phyloP scores from a whole-genome alignment of 345 rosid species.

The Gossypium stocksii region DNA sequence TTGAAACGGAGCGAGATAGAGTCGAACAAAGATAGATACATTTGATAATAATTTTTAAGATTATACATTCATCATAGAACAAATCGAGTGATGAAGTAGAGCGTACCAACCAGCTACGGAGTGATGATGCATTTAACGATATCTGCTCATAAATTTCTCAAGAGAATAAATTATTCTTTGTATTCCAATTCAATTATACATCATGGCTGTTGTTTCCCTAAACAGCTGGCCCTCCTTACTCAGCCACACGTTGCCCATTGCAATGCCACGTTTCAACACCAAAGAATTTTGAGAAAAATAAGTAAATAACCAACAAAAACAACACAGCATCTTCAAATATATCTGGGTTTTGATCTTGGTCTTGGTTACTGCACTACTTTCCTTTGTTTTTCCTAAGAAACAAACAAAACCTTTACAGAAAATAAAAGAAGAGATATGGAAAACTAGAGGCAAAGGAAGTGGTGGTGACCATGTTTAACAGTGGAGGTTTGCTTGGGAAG shows the following conservation, averaged over 20 bases:
- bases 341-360: background rate
- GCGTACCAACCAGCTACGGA: too few species aligned
- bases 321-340: background rate
- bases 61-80: accelerated
- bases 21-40: too few species aligned
- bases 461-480: conserved; percentile 13
- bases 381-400: background rate
- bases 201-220: background rate
- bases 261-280: conserved; percentile 10
- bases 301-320: background rate
- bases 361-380: background rate
- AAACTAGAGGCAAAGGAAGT: conserved; percentile 28
- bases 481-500: conserved; percentile 23
- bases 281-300: background rate
- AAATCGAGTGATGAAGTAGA: too few species aligned
- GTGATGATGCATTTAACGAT: too few species aligned
- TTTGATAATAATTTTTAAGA: too few species aligned
- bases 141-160: too few species aligned
- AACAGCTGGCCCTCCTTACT: background rate
- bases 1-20: accelerated
- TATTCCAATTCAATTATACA: background rate
- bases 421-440: background rate
- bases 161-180: too few species aligned
- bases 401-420: background rate
- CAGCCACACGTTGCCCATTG: background rate